These are phyloP conservation scores for Pseudogymnoascus sp. DNA, from an alignment of 2,329 filamentous ascomycete species.

Conservation along the genomic window DNA sequence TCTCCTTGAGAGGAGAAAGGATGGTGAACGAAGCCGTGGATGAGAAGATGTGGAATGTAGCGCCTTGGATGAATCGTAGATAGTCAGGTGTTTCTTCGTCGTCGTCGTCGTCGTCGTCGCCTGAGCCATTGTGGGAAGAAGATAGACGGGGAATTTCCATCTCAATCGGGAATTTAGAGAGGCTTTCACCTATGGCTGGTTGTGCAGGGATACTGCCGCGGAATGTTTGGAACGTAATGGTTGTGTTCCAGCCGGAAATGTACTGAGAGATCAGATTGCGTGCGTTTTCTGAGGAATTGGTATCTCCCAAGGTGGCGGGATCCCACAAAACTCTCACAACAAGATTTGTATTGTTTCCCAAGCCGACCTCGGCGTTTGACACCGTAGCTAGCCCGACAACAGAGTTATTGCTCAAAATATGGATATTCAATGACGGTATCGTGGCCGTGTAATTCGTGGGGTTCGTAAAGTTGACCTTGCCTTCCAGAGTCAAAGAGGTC, in stretches of 20 bases:
- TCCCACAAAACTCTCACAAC: conserved; percentile 65
- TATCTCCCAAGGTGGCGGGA: conserved; percentile 53
- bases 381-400: conserved; percentile 67
- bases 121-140: conserved; percentile 41
- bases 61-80: conserved; percentile 63
- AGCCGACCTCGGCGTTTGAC: conserved; percentile 50
- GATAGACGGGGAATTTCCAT: conserved; percentile 61
- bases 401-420: conserved; percentile 64
- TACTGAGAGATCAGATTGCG: conserved; percentile 74
- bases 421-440: conserved; percentile 72
- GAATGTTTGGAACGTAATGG: conserved; percentile 64
- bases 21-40: conserved; percentile 81
- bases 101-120: conserved; percentile 30
- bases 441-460: conserved; percentile 76
- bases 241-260: conserved; percentile 79
- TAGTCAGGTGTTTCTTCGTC: conserved; percentile 40
- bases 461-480: conserved; percentile 76
- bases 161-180: conserved; percentile 63
- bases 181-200: conserved; percentile 60
- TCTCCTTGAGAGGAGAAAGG: conserved; percentile 64
- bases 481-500: conserved; percentile 61
- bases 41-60: conserved; percentile 77
- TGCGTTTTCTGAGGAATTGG: conserved; percentile 52
- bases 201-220: conserved; percentile 62
- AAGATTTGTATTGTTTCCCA: conserved; percentile 65